phyloP scores from a whole-genome alignment of 306 rosid species.

The Lablab purpureus region DNA sequence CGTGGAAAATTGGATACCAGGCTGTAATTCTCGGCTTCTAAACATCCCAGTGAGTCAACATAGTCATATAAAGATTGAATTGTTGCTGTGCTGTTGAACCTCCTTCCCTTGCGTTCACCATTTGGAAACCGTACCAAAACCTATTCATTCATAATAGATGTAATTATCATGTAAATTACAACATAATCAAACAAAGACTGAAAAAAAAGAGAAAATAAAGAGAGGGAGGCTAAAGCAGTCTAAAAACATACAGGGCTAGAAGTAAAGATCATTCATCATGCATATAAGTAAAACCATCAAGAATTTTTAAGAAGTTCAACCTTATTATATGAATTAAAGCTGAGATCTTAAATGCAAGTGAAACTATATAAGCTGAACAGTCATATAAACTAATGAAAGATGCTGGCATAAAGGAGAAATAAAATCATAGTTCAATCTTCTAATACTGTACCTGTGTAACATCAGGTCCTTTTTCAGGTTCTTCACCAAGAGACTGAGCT shows the following conservation, averaged over 20 bases:
- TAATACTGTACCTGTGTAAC: conserved; percentile 77
- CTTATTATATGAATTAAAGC: background rate
- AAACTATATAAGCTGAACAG: conserved; percentile 23
- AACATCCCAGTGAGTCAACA: conserved; percentile 87
- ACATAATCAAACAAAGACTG: conserved; percentile 20
- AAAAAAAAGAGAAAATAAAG: background rate
- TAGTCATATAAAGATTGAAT: conserved; percentile 86
- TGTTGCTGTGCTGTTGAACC: conserved; percentile 71
- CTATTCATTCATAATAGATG: conserved; percentile 50
- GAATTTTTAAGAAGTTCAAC: background rate
- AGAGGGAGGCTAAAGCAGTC: background rate
- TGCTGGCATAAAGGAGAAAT: conserved; percentile 7
- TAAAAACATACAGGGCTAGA: background rate
- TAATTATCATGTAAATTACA: conserved; percentile 34
- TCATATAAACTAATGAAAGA: conserved; percentile 13
- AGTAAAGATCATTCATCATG: background rate
- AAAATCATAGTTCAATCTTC: conserved; percentile 26
- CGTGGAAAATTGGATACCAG: conserved; percentile 96
- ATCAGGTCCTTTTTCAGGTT: conserved; percentile 93
- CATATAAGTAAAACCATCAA: conserved; percentile 3
- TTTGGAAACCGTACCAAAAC: conserved; percentile 95
- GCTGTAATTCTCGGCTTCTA: conserved; percentile 70
- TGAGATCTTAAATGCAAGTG: background rate
- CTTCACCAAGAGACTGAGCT: conserved; percentile 84
- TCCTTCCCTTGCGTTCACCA: conserved; percentile 94